These are phyloP conservation scores for Rhizopogon vinicolor DNA, from an alignment of 768 basidiomycete species.

Conservation along the genomic window DNA sequence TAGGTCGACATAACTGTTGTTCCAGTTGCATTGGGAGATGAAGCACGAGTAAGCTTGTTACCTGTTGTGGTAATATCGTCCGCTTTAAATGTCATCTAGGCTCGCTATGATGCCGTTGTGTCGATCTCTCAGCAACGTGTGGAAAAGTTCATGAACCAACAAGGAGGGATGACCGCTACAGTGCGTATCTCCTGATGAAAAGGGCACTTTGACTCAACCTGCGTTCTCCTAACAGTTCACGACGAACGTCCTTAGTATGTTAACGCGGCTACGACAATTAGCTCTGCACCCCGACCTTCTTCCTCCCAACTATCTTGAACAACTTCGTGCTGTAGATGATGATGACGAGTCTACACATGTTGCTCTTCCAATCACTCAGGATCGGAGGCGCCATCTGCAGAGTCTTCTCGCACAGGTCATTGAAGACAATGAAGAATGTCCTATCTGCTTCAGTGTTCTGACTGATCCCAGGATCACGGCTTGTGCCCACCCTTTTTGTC, in stretches of 20 bases:
- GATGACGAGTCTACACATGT: constrained; percentile 12
- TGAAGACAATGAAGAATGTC: constrained; percentile 82
- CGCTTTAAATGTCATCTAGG: constrained; percentile 27
- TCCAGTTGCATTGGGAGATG: constrained; percentile 58
- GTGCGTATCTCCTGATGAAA: constrained; percentile 24
- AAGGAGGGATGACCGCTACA: constrained; percentile 35
- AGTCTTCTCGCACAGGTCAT: constrained; percentile 55
- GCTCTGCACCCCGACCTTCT: constrained; percentile 75
- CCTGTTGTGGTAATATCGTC: not conserved
- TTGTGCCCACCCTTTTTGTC: constrained; percentile 71
- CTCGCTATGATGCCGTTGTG: constrained; percentile 69
- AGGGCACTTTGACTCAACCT: constrained; percentile 1
- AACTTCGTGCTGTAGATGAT: constrained; percentile 38
- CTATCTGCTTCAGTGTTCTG: constrained; percentile 61
- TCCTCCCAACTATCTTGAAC: constrained; percentile 65
- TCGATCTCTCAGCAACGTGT: constrained; percentile 58
- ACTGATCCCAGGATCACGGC: constrained; percentile 67
- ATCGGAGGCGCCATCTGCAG: constrained; percentile 54
- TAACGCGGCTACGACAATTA: constrained; percentile 84
- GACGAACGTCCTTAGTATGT: constrained; percentile 70
- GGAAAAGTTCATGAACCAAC: constrained; percentile 43
- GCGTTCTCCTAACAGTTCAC: constrained; percentile 41
- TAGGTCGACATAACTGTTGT: constrained; percentile 78
- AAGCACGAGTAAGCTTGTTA: constrained; percentile 52
- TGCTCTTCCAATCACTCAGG: constrained; percentile 42